Base-by-base conservation (phyloP, 208 protist species). In the Trypanosoma rangeli region DNA sequence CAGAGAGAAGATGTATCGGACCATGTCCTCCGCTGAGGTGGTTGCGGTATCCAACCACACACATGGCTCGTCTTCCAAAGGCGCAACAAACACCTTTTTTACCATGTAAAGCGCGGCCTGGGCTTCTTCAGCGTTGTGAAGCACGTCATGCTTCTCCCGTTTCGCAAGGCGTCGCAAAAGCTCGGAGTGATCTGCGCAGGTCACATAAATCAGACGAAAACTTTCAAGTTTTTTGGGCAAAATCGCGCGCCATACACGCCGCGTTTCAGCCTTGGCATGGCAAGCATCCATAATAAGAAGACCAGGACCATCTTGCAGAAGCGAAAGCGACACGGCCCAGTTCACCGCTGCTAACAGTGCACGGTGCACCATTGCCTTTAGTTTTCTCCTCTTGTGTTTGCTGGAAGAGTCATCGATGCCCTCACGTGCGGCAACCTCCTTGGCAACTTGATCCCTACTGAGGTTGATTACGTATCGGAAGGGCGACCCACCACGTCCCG, bases 271-370 rank as follows among this genome's bases (percentile, higher is more conserved):
- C 70, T 33, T 80, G 66, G 80, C 68, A 56, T 96, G 83, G 63
- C 91, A 96, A n/a, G 85, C 91, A 60, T 96, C 91, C 8, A 93
- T 59, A 10, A 96, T 58, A 12, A 96, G 64, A 26, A 94, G 59
- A 5, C 75, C 86, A 26, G 57, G 59, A 20, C 65, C 64, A 26
- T 84, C 68, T 63, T 87, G 85, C 22, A 89, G 68, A 29, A 81
- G 28, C 16, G 70, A 73, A 26, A 85, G 70, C 46, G 83, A 64
- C 1, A 80, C 73, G 5, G 60, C 15, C 31, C 29, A 18, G 20
- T 58, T 35, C 9, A 78, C 28, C 20, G 61, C 54, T 22, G 2
- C 26, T 20, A 67, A 13, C 49, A 78, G 16, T 16, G 59, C 42
- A 15, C 50, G 57, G 58, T 83, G 78, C 46, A 73, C 68, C 52